Conservation (phyloP, 768 basidiomycete species). For the Leccinum uliginosum region DNA sequence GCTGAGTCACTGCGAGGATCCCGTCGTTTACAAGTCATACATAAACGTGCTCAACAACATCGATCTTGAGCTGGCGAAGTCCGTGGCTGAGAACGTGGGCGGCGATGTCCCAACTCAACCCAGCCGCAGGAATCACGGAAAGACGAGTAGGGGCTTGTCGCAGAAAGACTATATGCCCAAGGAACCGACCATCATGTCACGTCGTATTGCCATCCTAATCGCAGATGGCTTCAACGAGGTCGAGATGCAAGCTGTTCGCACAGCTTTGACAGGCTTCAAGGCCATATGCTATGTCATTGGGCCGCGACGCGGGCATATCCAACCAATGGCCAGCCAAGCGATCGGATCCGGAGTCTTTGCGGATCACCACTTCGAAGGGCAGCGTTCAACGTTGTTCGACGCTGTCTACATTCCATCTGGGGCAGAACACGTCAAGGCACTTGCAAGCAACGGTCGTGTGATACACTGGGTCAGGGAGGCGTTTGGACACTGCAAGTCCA, state of each 20-base stretch:
- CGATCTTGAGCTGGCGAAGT: conserved; percentile 66
- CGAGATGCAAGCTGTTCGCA: conserved; percentile 57
- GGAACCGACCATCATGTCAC: conserved; percentile 53
- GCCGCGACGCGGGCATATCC: conserved; percentile 53
- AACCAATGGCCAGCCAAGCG: conserved; percentile 29
- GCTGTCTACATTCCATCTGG: conserved; percentile 78
- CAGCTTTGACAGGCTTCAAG: conserved; percentile 45
- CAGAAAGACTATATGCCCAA: conserved; percentile 54
- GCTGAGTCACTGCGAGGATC: conserved; percentile 78
- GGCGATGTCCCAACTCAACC: conserved; percentile 52
- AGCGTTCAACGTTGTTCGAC: conserved; percentile 81
- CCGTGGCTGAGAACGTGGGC: conserved; percentile 63
- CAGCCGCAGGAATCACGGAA: conserved; percentile 52
- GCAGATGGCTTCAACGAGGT: conserved; percentile 67
- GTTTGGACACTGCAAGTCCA: conserved; percentile 82
- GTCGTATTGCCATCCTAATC: conserved; percentile 74
- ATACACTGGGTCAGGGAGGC: conserved; percentile 85
- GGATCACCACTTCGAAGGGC: conserved; percentile 73
- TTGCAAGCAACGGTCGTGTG: conserved; percentile 60
- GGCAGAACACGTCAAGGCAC: conserved; percentile 48
- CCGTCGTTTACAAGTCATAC: conserved; percentile 62
- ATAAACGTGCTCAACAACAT: conserved; percentile 67
- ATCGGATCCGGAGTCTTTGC: conserved; percentile 37
- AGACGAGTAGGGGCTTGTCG: conserved; percentile 51
- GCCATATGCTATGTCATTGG: conserved; percentile 67